Conservation (phyloP, 495 filamentous ascomycete species). For the Neurospora sp. region DNA sequence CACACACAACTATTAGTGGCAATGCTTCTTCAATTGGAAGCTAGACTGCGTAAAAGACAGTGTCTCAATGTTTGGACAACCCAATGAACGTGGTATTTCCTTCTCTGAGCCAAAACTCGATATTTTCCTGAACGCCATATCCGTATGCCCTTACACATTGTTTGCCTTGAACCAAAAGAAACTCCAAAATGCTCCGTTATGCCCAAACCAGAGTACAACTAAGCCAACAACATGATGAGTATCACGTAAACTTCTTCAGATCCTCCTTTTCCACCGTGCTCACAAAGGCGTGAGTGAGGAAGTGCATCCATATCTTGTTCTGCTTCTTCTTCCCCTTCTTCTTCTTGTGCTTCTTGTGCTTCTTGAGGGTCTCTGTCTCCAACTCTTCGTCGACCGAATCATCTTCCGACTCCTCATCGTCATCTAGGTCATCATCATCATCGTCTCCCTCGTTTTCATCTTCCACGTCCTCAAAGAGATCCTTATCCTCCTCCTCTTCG, state of each 20-base stretch:
- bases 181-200: not conserved
- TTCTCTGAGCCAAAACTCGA: not conserved
- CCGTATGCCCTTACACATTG: not conserved
- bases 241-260: conserved; percentile 30
- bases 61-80: not conserved
- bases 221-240: too few relatives aligned
- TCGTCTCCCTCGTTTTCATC: not conserved
- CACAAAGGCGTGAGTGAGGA: conserved; percentile 71
- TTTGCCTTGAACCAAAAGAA: not conserved
- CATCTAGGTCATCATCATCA: conserved; percentile 1
- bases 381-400: conserved; percentile 11
- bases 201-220: not conserved
- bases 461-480: not conserved
- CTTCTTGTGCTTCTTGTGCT: conserved; percentile 38
- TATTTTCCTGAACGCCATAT: not conserved
- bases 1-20: not conserved
- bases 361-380: too few relatives aligned
- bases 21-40: not conserved
- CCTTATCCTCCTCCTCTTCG: conserved; percentile 1
- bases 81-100: not conserved
- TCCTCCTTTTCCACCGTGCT: conserved; percentile 55
- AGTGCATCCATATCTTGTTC: conserved; percentile 61
- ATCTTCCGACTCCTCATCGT: not conserved
- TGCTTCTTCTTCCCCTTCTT: conserved; percentile 38
- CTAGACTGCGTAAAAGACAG: not conserved